Evolutionary conservation across 257 asterid genomes (phyloP).

Genomic region (Solanum corneliomulleri): DNA sequence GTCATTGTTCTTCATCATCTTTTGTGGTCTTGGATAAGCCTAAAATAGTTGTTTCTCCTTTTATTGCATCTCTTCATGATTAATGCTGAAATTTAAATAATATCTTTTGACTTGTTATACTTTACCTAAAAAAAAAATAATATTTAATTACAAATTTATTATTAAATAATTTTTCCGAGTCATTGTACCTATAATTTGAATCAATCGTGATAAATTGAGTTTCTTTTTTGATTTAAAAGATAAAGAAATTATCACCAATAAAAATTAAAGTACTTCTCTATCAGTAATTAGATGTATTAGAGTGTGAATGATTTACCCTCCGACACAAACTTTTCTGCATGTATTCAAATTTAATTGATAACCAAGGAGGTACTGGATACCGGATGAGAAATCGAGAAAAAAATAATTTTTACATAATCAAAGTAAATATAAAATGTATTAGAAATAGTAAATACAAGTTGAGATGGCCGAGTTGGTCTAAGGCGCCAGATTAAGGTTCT

Average conservation of each 20-base stretch:
- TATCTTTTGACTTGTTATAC: neutral
- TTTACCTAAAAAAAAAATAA: neutral
- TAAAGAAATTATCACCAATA: neutral
- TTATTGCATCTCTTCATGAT: neutral
- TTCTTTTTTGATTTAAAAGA: neutral
- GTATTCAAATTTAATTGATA: neutral
- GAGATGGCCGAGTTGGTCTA: slow-evolving; percentile 99
- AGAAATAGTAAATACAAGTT: neutral
- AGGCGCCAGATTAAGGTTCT: slow-evolving; percentile 99
- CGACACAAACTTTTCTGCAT: accelerated
- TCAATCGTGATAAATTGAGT: neutral
- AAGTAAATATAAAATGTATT: neutral
- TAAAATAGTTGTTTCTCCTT: neutral
- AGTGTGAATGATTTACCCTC: neutral
- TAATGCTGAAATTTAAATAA: neutral
- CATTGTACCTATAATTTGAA: neutral
- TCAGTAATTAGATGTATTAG: neutral
- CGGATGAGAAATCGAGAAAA: neutral
- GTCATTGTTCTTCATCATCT: neutral
- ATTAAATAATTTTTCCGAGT: neutral
- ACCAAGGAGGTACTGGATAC: neutral
- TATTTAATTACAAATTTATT: neutral
- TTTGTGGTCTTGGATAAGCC: neutral
- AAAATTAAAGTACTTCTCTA: neutral
- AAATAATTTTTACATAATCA: neutral